These are phyloP conservation scores for Penicillium ochrochloron DNA, from an alignment of 495 filamentous ascomycete species.

Conservation along the genomic window DNA sequence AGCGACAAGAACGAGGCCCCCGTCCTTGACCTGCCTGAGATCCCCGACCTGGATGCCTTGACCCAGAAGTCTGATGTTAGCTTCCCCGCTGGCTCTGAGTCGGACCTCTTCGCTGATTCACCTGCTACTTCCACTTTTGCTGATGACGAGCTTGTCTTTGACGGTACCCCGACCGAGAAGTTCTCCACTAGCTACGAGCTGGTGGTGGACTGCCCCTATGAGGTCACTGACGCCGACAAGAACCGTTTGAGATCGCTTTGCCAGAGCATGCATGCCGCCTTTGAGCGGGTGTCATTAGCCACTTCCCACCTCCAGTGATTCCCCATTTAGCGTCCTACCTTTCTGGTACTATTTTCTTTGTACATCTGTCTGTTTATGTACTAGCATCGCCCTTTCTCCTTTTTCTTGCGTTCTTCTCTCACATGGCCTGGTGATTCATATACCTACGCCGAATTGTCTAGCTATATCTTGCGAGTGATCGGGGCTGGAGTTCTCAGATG, in stretches of 20 bases:
- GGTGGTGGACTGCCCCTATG: constrained; percentile 50
- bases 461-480: constrained; percentile 24
- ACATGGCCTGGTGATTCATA: constrained; percentile 34
- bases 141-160: constrained; percentile 49
- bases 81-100: constrained; percentile 50
- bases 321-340: constrained; percentile 37
- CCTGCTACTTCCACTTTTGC: constrained; percentile 30
- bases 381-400: constrained; percentile 20
- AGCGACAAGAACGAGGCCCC: constrained; percentile 57
- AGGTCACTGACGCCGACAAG: constrained; percentile 35
- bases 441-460: constrained; percentile 18
- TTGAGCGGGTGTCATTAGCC: constrained; percentile 49
- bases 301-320: constrained; percentile 54
- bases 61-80: constrained; percentile 36
- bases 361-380: constrained; percentile 32
- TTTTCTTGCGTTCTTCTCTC: constrained; percentile 19
- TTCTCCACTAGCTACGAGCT: constrained; percentile 60
- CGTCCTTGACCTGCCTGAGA: constrained; percentile 44
- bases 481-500: constrained; percentile 14
- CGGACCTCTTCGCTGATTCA: constrained; percentile 62
- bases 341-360: constrained; percentile 29
- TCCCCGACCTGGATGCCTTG: constrained; percentile 37
- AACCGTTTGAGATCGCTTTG: constrained; percentile 51
- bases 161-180: constrained; percentile 62
- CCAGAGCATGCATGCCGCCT: constrained; percentile 55